phyloP scores from a whole-genome alignment of 2,329 filamentous ascomycete genomes.

The Phialophora verrucosa region DNA sequence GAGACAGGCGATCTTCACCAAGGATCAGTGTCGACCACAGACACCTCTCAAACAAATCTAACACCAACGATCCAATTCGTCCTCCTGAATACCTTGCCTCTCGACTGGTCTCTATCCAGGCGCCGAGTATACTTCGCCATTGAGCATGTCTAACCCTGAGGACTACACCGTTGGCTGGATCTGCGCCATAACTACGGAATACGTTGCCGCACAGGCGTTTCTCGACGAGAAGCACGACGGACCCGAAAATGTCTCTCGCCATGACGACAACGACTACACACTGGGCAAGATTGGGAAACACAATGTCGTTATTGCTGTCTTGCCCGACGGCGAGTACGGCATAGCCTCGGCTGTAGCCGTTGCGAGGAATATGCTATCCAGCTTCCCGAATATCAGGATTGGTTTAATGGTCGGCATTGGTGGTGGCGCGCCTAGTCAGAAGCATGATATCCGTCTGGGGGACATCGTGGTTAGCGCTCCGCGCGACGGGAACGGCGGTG shows the following conservation, averaged over 20 bases:
- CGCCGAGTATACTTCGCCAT: too few relatives aligned
- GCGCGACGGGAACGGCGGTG: conserved; percentile 34
- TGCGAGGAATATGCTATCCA: conserved; percentile 43
- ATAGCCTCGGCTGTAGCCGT: conserved; percentile 44
- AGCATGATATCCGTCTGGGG: conserved; percentile 43
- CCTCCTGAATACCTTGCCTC: too few relatives aligned
- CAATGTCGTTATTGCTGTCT: conserved; percentile 43
- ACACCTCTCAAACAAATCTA: too few relatives aligned
- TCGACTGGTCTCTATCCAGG: too few relatives aligned
- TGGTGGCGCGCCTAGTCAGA: conserved; percentile 41
- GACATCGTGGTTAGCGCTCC: conserved; percentile 42
- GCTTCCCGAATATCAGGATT: conserved; percentile 44
- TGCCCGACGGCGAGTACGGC: conserved; percentile 44
- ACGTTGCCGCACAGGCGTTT: conserved; percentile 47
- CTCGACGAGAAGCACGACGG: conserved; percentile 49
- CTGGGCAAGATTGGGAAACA: conserved; percentile 42
- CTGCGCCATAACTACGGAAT: conserved; percentile 49
- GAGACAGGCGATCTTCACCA: too few relatives aligned
- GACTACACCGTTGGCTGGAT: conserved; percentile 55
- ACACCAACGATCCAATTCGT: too few relatives aligned
- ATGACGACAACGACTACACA: conserved; percentile 43
- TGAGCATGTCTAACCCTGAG: conserved; percentile 6
- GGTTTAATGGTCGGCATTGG: conserved; percentile 55
- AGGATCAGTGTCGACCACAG: too few relatives aligned
- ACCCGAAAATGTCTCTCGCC: conserved; percentile 28